These are phyloP conservation scores for Penicillium sp. DNA, from an alignment of 2,329 filamentous ascomycete genomes.

Conservation along the genomic window DNA sequence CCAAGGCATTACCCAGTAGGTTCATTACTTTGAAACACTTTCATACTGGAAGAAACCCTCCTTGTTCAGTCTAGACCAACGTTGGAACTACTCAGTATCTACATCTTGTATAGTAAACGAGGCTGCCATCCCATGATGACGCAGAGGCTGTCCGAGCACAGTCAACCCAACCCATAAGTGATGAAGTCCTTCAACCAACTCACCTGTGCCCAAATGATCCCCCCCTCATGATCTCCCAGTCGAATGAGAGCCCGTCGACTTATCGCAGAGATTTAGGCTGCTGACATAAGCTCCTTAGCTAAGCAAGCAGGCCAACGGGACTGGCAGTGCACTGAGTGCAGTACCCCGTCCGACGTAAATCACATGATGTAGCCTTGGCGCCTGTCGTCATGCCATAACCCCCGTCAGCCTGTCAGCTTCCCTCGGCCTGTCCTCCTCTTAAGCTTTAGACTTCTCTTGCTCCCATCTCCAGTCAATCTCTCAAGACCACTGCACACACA, in stretches of 20 bases:
- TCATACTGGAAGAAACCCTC: not conserved
- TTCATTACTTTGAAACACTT: not conserved
- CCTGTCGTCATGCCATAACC: slow-evolving; percentile 21
- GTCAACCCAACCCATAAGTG: not conserved
- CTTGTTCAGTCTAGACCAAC: not conserved
- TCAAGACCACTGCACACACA: slow-evolving; percentile 29
- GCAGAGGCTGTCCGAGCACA: not conserved
- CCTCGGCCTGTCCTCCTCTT: not conserved
- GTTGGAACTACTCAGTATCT: not conserved
- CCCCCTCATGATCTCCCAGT: slow-evolving; percentile 22
- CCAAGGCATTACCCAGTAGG: slow-evolving; percentile 11
- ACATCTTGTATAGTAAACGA: not conserved
- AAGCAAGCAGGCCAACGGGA: not conserved
- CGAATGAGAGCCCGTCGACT: slow-evolving; percentile 28
- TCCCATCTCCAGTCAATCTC: slow-evolving; percentile 1
- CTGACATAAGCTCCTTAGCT: slow-evolving; percentile 10
- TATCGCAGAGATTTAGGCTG: slow-evolving; percentile 30
- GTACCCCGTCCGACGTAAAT: not conserved
- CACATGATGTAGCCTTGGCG: slow-evolving; percentile 21
- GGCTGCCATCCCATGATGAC: not conserved
- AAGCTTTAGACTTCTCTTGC: slow-evolving; percentile 2
- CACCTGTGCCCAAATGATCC: not conserved
- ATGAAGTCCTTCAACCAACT: not conserved
- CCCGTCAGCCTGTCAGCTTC: slow-evolving; percentile 6
- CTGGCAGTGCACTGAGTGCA: no score